Base-by-base conservation (phyloP, 805 yeast species). In the Zygosaccharomyces pseudorouxii region DNA sequence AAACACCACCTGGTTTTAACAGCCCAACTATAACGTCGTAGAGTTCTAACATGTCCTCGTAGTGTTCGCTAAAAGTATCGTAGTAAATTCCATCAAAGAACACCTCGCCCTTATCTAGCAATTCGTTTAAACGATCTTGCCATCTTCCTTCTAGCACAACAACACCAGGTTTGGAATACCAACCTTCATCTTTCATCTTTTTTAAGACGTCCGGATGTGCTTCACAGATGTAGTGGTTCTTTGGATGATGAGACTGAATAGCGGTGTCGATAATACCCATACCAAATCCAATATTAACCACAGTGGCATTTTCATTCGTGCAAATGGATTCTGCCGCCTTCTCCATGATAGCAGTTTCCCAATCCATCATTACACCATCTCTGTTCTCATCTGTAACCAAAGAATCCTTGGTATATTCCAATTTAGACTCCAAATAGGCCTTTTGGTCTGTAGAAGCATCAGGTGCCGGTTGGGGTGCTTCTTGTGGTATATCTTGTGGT, bases 331-430 rank as follows among this genome's bases (percentile, higher is more conserved):
- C 81, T 47, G 95, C 84, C 0, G 95, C 95, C 12, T 82, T 73
- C 45, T 75, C 71, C 98, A 90, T 90, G 48, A 90, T 72, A 18
- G 81, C 78, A 4, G 80, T 75, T 64, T 90, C 98, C 98, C 98
- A 90, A 57, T 84, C 85, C 98, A 90, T 90, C 98, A 90, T 90
- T 2, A 90, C 97, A 14, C 97, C 98, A 59, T 90, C 97, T 41
- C 77, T 73, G 45, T 83, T 71, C 20, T 80, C 83, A 51, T 79
- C 74, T 0, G 97, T 92, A 22, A 88, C 71, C 22, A 90, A 71
- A 0, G 93, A 82, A 50, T 82, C 84, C 36, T 71, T 75, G 1
- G 70, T 69, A 63, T 87, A 90, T 55, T 80, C 81, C 22, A 90
- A 70, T 58, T 82, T 74, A 3, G 90, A 78, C 10, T 75, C 68